Base-by-base conservation (phyloP, 1,284 basidiomycete species). In the Cutaneotrichosporon cutaneum region DNA sequence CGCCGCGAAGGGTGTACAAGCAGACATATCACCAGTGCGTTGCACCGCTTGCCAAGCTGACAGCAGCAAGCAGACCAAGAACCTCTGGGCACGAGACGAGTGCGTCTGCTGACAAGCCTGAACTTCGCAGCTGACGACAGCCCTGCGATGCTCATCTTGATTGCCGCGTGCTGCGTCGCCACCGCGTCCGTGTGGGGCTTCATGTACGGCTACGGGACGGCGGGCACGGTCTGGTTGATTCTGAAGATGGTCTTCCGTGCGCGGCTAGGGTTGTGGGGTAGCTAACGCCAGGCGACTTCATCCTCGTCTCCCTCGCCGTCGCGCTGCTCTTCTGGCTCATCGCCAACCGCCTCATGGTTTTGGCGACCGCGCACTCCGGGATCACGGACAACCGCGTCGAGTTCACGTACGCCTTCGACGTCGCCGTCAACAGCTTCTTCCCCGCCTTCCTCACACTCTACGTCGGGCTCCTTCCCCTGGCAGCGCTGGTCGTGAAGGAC, bases 1-100 rank as follows among this genome's bases (percentile, higher is more conserved):
- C 92, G 4, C 94, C 93, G 0, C 85, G 89, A 73, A 84, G 91
- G 85, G 94, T 96, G 88, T 94, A 81, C 62, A 73, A 79, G 55
- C 78, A 77, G 68, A 77, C 74, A 50, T 77, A 76, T 66, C 72
- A 77, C 57, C 75, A 76, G 72, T 77, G 66, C 44, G 75, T 72
- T 35, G 5, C 30, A 7, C 13, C 36, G 13, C 36, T 8, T 11
- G 18, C 8, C 26, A 22, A 54, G 21, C 56, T 53, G 54, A 51
- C 59, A 7, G n/a, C 56, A 57, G 70, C 59, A 77, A 80, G 90
- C 92, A 96, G 82, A 97, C 94, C n/a, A 96, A 96, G 83, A 96
- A 97, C 77, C 91, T 90, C 6, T 96, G 94, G 93, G 92, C 93
- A 26, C 83, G 94, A 76, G 94, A 97, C 77, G 93, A 96, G 75